Evolutionary conservation across 2,329 filamentous ascomycete genomes (phyloP), one percentile per base, ranked within the genome.

Genomic region (Beauveria australis): DNA sequence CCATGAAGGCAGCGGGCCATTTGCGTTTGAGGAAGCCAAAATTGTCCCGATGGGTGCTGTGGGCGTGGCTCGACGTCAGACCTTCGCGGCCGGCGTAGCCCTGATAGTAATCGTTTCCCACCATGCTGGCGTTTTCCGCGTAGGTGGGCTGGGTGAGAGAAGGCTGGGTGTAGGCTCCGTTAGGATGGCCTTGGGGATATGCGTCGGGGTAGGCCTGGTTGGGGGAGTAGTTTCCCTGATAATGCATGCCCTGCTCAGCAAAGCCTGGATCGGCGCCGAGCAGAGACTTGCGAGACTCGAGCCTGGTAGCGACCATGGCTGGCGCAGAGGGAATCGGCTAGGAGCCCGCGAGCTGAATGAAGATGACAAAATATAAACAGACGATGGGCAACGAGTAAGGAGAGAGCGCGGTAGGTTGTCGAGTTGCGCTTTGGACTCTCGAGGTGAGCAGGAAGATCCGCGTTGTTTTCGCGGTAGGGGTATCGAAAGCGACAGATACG

Each of bases 1-100:
- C 73, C 75, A 95, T 85, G 72, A 97, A 97, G 63, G 85, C 79
- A 80, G 91, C 93, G 18, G 92, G 92, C 93, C 94, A 99, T 70
- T 82, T 84, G 61, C 89, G 89, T 71, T 86, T 89, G 67, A 95
- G 88, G 67, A 89, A 85, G 71, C 92, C 93, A 78, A 92, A 68
- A 60, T 64, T 70, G 62, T 68, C 68, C 46, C 66, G 67, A 48
- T 69, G 66, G 37, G 72, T 70, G 61, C 71, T 72, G 48, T 65
- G 63, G 18, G 72, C 66, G 14, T 70, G 68, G 37, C 67, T 66
- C 19, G 74, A 73, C 14, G 70, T 66, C 43, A 75, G 61, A 47
- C 72, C 75, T 65, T 76, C 71, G 53, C 74, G 72, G 54, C 72
- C 70, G 24, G 74, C 74, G 63, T 74, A 74, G 33, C 71, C 70